Evolutionary conservation across 2,329 filamentous ascomycete species (phyloP), one percentile per base, ranked within the genome.

Genomic region (Paracorniculantispora psalliotae): DNA sequence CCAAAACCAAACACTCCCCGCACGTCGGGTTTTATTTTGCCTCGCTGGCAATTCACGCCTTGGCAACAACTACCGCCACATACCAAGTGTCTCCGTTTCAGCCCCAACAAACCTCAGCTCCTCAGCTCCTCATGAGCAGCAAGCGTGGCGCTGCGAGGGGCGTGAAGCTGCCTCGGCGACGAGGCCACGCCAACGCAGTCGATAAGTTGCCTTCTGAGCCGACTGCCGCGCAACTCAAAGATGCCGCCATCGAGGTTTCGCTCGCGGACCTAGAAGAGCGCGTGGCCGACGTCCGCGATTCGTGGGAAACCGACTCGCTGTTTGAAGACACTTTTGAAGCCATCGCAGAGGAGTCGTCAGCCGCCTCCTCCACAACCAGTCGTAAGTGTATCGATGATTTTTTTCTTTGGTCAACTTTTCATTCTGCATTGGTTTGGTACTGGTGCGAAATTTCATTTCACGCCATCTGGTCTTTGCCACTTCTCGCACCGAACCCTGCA

Each of bases 261-360:
- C 70, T 73, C 23, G 69, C 71, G 44, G 80, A 82, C 60, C 73
- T 82, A 10, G 80, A 82, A 63, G 77, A 81, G 63, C 75, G 77
- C 65, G 76, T 82, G 63, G 77, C 77, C 30, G 80, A 82, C 60
- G 75, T 78, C 4, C 74, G 73, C 59, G 81, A 83, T 53, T 79
- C 79, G 13, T 87, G 84, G 84, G 85, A 87, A 65, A 81, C 80
- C 6, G 81, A 87, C 63, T 88, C 84, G 26, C 72, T 88, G 2
- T 85, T 85, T 62, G 84, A 84, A 62, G 85, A 88, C 66, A 77
- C 80, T 35, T 75, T 89, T 56, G 81, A 86, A 58, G 79, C 84
- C 59, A 69, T 87, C 62, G 75, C 75, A 47, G 79, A 85, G 47
- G 80, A 86, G n/a, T 35, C 33, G 21, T 57, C 55, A 33, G 35